These are phyloP conservation scores for Thelephora ganbajun DNA, from an alignment of 768 basidiomycete species.

Conservation along the genomic window DNA sequence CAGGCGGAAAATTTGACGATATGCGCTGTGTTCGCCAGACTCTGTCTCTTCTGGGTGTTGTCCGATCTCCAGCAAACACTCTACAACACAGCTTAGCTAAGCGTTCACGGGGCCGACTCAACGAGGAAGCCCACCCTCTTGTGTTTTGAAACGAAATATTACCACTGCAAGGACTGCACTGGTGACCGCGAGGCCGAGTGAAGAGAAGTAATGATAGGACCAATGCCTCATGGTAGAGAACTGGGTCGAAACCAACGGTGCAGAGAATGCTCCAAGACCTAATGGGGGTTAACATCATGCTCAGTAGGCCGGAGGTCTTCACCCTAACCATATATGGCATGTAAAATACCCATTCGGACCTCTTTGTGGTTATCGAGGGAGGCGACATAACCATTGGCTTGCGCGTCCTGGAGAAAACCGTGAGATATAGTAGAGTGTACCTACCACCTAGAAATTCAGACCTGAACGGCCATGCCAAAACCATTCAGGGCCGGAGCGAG, in stretches of 20 bases:
- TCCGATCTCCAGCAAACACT: constrained; percentile 40
- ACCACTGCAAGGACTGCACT: constrained; percentile 37
- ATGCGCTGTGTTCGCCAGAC: constrained; percentile 24
- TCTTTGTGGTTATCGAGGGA: constrained; percentile 39
- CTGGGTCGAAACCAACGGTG: constrained; percentile 73
- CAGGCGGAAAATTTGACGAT: constrained; percentile 30
- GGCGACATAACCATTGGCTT: constrained; percentile 59
- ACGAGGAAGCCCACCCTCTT: constrained; percentile 38
- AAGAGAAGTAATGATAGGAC: constrained; percentile 69
- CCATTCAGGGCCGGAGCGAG: constrained; percentile 33
- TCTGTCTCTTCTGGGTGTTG: constrained; percentile 25
- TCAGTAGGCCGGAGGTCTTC: constrained; percentile 2
- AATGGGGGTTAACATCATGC: not conserved
- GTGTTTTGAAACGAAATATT: constrained; percentile 56
- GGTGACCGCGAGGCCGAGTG: constrained; percentile 47
- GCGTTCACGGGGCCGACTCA: not conserved
- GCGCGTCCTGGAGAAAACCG: constrained; percentile 37
- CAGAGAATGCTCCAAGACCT: constrained; percentile 52
- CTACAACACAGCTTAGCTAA: constrained; percentile 18
- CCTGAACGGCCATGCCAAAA: constrained; percentile 34
- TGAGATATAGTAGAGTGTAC: not conserved
- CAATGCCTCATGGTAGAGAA: constrained; percentile 53
- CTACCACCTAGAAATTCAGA: constrained; percentile 6
- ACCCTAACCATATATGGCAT: constrained; percentile 44
- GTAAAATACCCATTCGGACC: constrained; percentile 55